Evolutionary conservation across 2,329 filamentous ascomycete genomes (phyloP).

Genomic region (Ascochyta clinopodiicola): DNA sequence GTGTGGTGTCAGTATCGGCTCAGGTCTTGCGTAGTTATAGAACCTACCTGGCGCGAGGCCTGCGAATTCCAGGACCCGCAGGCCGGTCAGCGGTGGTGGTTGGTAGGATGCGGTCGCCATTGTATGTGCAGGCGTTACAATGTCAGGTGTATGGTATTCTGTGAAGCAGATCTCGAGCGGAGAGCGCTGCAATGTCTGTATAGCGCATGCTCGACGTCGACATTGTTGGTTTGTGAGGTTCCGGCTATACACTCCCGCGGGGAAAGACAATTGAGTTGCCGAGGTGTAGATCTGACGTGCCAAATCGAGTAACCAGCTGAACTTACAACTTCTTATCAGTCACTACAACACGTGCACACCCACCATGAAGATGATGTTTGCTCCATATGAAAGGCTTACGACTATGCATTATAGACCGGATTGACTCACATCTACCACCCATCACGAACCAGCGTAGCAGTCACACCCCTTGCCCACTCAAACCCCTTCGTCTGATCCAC

Average conservation of each 20-base stretch:
- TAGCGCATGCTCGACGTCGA: constrained; percentile 38
- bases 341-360: too few species aligned
- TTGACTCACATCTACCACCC: background rate
- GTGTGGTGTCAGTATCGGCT: background rate
- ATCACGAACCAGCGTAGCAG: background rate
- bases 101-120: constrained; percentile 35
- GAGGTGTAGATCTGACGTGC: constrained; percentile 22
- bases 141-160: background rate
- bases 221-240: constrained; percentile 26
- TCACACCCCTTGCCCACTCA: too few species aligned
- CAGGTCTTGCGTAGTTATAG: background rate
- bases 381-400: too few species aligned
- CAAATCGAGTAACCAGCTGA: background rate
- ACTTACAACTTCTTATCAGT: background rate
- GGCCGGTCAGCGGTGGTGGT: constrained; percentile 61
- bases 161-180: background rate
- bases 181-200: background rate
- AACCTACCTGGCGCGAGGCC: constrained; percentile 64
- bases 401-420: too few species aligned
- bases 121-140: background rate
- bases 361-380: too few species aligned
- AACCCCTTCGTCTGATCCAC: background rate
- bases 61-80: constrained; percentile 70
- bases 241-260: constrained; percentile 44
- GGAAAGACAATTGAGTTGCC: constrained; percentile 33